These are phyloP conservation scores for Pseudopyricularia javanii DNA, from an alignment of 2,329 filamentous ascomycete genomes.

Conservation along the genomic window DNA sequence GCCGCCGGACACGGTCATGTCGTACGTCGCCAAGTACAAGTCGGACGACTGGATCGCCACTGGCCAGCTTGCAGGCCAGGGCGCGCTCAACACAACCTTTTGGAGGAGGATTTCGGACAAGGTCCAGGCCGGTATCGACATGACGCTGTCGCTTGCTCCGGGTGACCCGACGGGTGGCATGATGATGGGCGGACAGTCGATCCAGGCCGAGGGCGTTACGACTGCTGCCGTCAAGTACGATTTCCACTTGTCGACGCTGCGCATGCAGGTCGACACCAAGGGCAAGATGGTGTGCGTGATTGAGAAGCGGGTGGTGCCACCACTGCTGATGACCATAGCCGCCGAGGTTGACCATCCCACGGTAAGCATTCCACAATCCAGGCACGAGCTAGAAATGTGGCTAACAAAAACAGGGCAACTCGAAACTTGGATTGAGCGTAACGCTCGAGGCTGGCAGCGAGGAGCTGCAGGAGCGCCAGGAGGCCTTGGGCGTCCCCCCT, in stretches of 20 bases:
- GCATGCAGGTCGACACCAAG: slow-evolving; percentile 88
- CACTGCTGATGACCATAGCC: slow-evolving; percentile 87
- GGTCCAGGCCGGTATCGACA: slow-evolving; percentile 90
- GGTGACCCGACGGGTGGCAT: slow-evolving; percentile 15
- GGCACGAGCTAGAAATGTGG: neutral
- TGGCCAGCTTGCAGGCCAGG: slow-evolving; percentile 78
- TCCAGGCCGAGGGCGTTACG: slow-evolving; percentile 77
- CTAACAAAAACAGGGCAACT: slow-evolving; percentile 59
- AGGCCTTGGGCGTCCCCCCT: slow-evolving; percentile 32
- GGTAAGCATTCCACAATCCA: slow-evolving; percentile 42
- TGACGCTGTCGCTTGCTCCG: slow-evolving; percentile 73
- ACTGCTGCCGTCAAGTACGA: slow-evolving; percentile 96
- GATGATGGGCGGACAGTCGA: slow-evolving; percentile 25
- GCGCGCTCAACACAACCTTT: slow-evolving; percentile 81
- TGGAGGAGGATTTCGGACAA: slow-evolving; percentile 89
- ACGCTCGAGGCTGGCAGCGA: slow-evolving; percentile 79
- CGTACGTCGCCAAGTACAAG: slow-evolving; percentile 88
- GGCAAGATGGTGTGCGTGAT: slow-evolving; percentile 87
- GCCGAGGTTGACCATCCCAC: slow-evolving; percentile 93
- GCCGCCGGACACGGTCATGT: slow-evolving; percentile 81
- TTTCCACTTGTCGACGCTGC: slow-evolving; percentile 90
- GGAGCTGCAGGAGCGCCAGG: slow-evolving; percentile 78
- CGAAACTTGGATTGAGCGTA: slow-evolving; percentile 88
- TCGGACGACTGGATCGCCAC: slow-evolving; percentile 85
- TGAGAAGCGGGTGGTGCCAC: slow-evolving; percentile 90